Evolutionary conservation across 2,329 filamentous ascomycete species (phyloP).

Genomic region (Monosporascus cannonballus): DNA sequence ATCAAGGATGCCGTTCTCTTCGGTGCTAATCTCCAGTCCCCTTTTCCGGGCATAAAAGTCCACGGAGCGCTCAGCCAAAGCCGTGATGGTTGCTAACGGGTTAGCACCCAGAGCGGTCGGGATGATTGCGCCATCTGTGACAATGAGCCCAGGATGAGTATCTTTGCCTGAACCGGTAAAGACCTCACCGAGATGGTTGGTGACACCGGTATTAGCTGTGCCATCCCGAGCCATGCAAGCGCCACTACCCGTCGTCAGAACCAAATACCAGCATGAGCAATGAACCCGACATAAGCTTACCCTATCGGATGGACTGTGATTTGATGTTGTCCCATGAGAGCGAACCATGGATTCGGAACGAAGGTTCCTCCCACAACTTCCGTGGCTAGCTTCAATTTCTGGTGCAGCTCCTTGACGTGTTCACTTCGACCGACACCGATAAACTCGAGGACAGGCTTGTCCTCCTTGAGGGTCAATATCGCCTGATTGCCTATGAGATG

Average conservation of each 20-base stretch:
- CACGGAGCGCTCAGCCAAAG: slow-evolving; percentile 59
- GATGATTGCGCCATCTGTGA: slow-evolving; percentile 56
- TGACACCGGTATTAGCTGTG: slow-evolving; percentile 50
- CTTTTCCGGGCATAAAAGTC: slow-evolving; percentile 39
- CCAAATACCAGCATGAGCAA: background rate
- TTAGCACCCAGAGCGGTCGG: slow-evolving; percentile 60
- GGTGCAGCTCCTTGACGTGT: slow-evolving; percentile 47
- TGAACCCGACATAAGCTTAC: slow-evolving; percentile 27
- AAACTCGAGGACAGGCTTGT: slow-evolving; percentile 55
- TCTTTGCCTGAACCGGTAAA: slow-evolving; percentile 47
- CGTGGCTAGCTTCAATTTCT: slow-evolving; percentile 47
- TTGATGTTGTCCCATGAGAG: slow-evolving; percentile 48
- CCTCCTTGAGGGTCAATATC: slow-evolving; percentile 50
- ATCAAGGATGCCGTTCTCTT: slow-evolving; percentile 43
- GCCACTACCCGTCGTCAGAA: slow-evolving; percentile 35
- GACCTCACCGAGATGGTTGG: slow-evolving; percentile 55
- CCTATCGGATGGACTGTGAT: slow-evolving; percentile 63
- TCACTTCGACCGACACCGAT: slow-evolving; percentile 50
- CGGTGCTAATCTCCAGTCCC: slow-evolving; percentile 37
- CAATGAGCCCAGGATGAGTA: slow-evolving; percentile 51
- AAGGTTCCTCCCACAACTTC: slow-evolving; percentile 54
- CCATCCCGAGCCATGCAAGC: slow-evolving; percentile 57
- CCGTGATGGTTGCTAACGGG: slow-evolving; percentile 63
- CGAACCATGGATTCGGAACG: slow-evolving; percentile 51
- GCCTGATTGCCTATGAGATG: slow-evolving; percentile 46